A percentile compares a stretch with the other conserved stretches of the same genome.
These are phyloP conservation scores for Aureobasidium subglaciale DNA, from an alignment of 2,329 filamentous ascomycete species.

Conservation along the genomic window DNA sequence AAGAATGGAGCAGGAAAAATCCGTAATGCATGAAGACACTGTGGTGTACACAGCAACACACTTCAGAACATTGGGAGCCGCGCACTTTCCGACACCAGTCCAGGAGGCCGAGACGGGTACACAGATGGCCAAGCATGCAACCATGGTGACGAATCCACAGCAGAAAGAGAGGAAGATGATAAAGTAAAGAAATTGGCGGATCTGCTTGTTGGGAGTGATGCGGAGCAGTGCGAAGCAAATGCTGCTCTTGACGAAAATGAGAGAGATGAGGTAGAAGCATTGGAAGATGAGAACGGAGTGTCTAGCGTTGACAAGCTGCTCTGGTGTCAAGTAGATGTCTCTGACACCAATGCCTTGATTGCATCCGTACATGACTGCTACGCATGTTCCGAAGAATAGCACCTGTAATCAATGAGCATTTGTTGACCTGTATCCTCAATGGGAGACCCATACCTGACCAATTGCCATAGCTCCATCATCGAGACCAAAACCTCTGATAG, in stretches of 20 bases:
- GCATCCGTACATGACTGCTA: constrained; percentile 6
- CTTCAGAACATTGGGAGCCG: constrained; percentile 11
- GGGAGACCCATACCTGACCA: background rate
- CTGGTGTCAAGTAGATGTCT: constrained; percentile 12
- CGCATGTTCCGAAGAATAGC: constrained; percentile 13
- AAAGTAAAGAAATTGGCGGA: constrained; percentile 13
- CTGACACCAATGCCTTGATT: constrained; percentile 15
- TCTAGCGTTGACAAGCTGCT: constrained; percentile 3
- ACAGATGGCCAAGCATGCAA: constrained; percentile 16
- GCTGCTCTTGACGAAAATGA: constrained; percentile 40
- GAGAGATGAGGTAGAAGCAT: constrained; percentile 41
- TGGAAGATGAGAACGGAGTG: constrained; percentile 44
- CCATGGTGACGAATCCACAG: constrained; percentile 21
- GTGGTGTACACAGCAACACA: constrained; percentile 15
- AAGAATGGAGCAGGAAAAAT: constrained; percentile 31
- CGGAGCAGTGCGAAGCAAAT: constrained; percentile 45
- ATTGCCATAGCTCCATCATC: constrained; percentile 17
- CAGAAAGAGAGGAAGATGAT: constrained; percentile 16
- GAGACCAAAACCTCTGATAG: constrained; percentile 16
- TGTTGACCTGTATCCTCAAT: background rate
- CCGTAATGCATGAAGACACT: constrained; percentile 25
- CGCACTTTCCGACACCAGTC: constrained; percentile 14
- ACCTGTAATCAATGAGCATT: background rate
- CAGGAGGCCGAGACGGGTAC: constrained; percentile 17
- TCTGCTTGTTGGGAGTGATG: constrained; percentile 34